A percentile compares a stretch with the other conserved stretches of the same genome.
Conservation (phyloP, 352 stramenopile species). For the Phytophthora foliorum region DNA sequence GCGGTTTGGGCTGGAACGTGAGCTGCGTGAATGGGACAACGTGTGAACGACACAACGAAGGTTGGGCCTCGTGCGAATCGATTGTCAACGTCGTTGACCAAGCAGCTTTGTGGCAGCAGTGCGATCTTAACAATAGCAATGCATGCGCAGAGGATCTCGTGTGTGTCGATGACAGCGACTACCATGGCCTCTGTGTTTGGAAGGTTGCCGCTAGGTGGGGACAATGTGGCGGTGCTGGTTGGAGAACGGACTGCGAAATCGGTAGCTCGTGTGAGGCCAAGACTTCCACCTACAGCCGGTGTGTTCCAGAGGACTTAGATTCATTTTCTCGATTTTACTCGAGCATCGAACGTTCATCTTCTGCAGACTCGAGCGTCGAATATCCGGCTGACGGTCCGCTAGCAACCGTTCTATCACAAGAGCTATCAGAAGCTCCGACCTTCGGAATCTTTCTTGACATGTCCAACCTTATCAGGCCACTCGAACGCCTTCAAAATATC, state of each 20-base stretch:
- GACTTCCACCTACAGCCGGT: slow-evolving; percentile 42
- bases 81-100: neutral
- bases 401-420: neutral
- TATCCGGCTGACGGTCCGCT: neutral
- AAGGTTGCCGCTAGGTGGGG: slow-evolving; percentile 29
- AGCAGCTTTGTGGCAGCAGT: slow-evolving; percentile 29
- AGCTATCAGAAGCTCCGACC: neutral
- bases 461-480: slow-evolving; percentile 15
- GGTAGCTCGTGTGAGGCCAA: slow-evolving; percentile 29
- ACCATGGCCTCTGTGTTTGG: slow-evolving; percentile 42
- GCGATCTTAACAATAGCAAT: slow-evolving; percentile 25
- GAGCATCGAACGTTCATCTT: neutral
- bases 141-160: slow-evolving; percentile 27
- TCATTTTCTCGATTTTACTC: neutral
- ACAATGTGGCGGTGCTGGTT: slow-evolving; percentile 41
- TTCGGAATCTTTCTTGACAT: slow-evolving; percentile 15
- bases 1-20: slow-evolving; percentile 28
- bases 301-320: slow-evolving; percentile 17
- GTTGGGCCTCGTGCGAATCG: slow-evolving; percentile 24
- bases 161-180: slow-evolving; percentile 39
- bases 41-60: slow-evolving; percentile 32
- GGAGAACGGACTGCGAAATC: slow-evolving; percentile 27
- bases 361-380: neutral
- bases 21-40: slow-evolving; percentile 30
- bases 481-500: slow-evolving; percentile 12